A percentile compares a stretch with the other conserved stretches of the same genome.
phyloP scores from a whole-genome alignment of 495 filamentous ascomycete species.

The Xylaria telfairii region DNA sequence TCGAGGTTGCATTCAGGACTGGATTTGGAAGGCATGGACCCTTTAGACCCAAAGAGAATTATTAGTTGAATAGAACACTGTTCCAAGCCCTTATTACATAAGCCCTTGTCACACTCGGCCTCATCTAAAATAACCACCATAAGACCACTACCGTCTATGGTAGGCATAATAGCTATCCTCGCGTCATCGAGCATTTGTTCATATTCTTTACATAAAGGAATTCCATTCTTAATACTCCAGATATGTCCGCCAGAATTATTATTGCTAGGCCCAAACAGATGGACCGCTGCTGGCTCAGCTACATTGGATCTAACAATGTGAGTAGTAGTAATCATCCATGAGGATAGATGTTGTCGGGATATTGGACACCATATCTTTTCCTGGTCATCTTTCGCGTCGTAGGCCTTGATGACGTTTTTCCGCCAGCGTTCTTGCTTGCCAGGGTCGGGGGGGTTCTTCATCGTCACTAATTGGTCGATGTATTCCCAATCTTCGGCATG shows the following conservation, averaged over 20 bases:
- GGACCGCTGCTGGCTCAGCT: conserved; percentile 18
- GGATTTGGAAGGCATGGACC: too few relatives aligned
- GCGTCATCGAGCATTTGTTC: conserved; percentile 25
- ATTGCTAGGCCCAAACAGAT: conserved; percentile 20
- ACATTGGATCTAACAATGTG: conserved; percentile 27
- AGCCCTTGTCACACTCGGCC: conserved; percentile 14
- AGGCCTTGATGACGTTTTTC: conserved; percentile 23
- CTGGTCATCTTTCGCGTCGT: conserved; percentile 21
- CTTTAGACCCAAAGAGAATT: too few relatives aligned
- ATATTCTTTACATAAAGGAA: conserved; percentile 16
- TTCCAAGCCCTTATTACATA: too few relatives aligned
- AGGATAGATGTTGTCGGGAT: conserved; percentile 9
- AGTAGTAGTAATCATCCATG: conserved; percentile 10
- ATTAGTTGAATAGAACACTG: too few relatives aligned
- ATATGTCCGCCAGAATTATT: conserved; percentile 16
- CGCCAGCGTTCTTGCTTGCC: conserved; percentile 23
- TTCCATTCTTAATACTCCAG: conserved; percentile 24
- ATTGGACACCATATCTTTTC: conserved; percentile 24
- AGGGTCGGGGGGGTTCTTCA: conserved; percentile 22
- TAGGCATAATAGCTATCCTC: conserved; percentile 19
- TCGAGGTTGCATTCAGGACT: too few relatives aligned
- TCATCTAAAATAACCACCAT: conserved; percentile 22
- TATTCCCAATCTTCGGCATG: conserved; percentile 25
- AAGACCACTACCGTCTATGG: conserved; percentile 15
- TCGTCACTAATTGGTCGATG: conserved; percentile 22